These are phyloP conservation scores for Niebla homalea DNA, from an alignment of 495 filamentous ascomycete genomes.

Conservation along the genomic window DNA sequence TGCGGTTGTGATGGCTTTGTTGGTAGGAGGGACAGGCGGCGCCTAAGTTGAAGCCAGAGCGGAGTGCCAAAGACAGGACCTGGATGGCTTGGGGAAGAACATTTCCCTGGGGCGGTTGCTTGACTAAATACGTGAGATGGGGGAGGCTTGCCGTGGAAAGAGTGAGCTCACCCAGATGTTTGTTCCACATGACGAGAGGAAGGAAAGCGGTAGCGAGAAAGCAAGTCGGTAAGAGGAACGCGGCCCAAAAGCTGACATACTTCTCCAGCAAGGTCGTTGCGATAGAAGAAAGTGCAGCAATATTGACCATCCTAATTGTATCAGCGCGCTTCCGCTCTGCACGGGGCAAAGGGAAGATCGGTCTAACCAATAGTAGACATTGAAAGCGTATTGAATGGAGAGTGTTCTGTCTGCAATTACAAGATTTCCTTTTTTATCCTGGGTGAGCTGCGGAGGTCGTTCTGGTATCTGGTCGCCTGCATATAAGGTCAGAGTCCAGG, in stretches of 20 bases:
- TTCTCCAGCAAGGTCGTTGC: slow-evolving; percentile 32
- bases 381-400: too few species aligned
- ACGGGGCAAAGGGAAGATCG: too few species aligned
- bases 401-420: too few species aligned
- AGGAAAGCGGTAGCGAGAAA: slow-evolving; percentile 25
- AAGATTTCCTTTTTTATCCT: too few species aligned
- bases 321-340: neutral
- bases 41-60: slow-evolving; percentile 19
- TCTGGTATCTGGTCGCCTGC: too few species aligned
- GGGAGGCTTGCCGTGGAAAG: slow-evolving; percentile 3
- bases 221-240: slow-evolving; percentile 28
- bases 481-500: too few species aligned
- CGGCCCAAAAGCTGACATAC: slow-evolving; percentile 33
- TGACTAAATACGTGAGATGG: slow-evolving; percentile 20
- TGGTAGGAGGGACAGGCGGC: slow-evolving; percentile 17
- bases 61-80: slow-evolving; percentile 11
- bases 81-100: slow-evolving; percentile 30
- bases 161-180: slow-evolving; percentile 10
- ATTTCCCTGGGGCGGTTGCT: slow-evolving; percentile 27
- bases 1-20: slow-evolving; percentile 12
- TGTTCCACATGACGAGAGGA: slow-evolving; percentile 21
- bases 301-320: slow-evolving; percentile 34
- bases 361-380: too few species aligned
- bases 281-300: slow-evolving; percentile 34
- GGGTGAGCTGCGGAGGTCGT: too few species aligned